Evolutionary conservation across 345 rosid genomes (phyloP), one percentile per base, ranked within the genome.

Genomic region (Brassica napus): DNA sequence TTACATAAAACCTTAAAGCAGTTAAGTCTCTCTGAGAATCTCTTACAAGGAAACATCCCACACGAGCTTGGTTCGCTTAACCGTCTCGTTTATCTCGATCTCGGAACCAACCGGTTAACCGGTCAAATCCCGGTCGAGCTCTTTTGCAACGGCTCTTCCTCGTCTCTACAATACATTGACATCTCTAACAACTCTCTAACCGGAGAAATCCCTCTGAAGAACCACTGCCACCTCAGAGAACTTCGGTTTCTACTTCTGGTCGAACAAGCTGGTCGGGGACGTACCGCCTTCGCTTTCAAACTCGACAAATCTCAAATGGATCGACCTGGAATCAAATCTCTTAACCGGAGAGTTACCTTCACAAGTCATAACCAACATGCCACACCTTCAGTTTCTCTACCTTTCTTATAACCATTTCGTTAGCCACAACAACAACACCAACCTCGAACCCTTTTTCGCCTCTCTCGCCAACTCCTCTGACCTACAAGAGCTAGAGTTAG

Each of bases 341-440:
- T 83, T 95, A 39, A 83, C 69, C 11, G 97, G 99, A 34, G 97
- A 90, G 72, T 75, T 92, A 78, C 99, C 97, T 63, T 83, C 90
- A 1, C 82, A 79, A 37, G 86, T 91, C 67, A 52, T 92, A 54
- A 76, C 81, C 34, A 83, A 85, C 63, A 83, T 91, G 94, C 87
- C 89, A 4, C 78, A 76, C 11, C 81, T 95, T 80, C 93, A 91
- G 82, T 87, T 82, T 79, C 96, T 94, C 62, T 92, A 89, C 74
- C 86, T 94, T 78, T 94, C 98, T 60, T 88, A 91, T 49, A 94
- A 94, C 85, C 70, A 80, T 39, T 91, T 94, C 34, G 72, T 83
- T 26, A 89, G 95, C 83, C 95, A 86, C 65, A 88, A 86, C 72
- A 78, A 82, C 8, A 92, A 92, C 88, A 86, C 96, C 26, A 89